Evolutionary conservation across 1,284 basidiomycete genomes (phyloP), one percentile per base, ranked within the genome.

Genomic region (Hymenochaete sp.): DNA sequence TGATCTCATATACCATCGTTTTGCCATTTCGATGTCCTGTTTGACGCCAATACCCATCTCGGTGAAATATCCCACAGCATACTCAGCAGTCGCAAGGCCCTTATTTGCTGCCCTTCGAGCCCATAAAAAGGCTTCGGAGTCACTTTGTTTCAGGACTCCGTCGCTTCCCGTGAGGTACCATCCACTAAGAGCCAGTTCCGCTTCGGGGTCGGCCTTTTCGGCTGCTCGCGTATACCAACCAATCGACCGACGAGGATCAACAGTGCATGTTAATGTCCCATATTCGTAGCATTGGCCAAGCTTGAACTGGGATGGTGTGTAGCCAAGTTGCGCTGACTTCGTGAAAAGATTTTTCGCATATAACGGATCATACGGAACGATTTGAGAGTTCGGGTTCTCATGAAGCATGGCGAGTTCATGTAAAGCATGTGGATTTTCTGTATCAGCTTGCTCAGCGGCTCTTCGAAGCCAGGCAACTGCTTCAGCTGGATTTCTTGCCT

Each of bases 161-260:
- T 98, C 95, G 57, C 82, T 91, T 36, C 91, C 91, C 0, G 91
- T 93, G 48, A 98, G 68, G 67, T 98, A 99, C 96, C 96, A 98
- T 22, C 96, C 96, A 54, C 88, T 93, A 50, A 98, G 66, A 11
- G 95, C 93, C 41, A 99, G 73, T 66, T 98, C 96, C 2, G 92
- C 91, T 62, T 98, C 93, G 1, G 90, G 72, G 61, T 95, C 85
- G 4, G 92, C 93, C 62, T 93, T 92, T 65, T 95, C 91, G 14
- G 95, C 93, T 7, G 96, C 95, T 58, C 90, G 92, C 19, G 95
- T 98, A 63, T 98, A 98, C 95, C 96, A 99, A 3, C 89, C 93
- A 55, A 99, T 98, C 39, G 87, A 92, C 47, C 90, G 73, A 44
- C 84, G 77, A 6, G 96, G 92, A 63, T 98, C 95, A 39, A 97